Evolutionary conservation across 139 green algal genomes (phyloP).

Genomic region (Eudorina sp.): DNA sequence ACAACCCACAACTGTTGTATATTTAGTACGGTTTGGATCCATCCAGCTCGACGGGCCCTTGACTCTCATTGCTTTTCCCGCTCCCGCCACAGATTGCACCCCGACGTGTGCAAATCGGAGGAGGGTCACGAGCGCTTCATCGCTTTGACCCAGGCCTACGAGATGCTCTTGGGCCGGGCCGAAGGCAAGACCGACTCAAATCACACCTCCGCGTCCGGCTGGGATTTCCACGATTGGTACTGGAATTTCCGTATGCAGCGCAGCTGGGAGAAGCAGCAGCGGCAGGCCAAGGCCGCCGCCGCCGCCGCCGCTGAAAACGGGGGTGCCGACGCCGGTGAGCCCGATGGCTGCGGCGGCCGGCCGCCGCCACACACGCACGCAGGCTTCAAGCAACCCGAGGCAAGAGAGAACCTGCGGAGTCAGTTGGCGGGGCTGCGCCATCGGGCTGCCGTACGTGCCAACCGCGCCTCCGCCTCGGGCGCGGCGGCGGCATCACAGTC

Average conservation of each 20-base stretch:
- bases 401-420: constrained; percentile 32
- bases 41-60: too few species aligned
- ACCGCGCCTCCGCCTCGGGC: neutral
- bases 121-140: constrained; percentile 56
- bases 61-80: too few species aligned
- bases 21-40: too few species aligned
- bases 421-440: constrained; percentile 66
- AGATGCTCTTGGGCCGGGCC: constrained; percentile 51
- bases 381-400: constrained; percentile 28
- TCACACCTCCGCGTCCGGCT: constrained; percentile 24
- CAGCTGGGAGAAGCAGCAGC: constrained; percentile 52
- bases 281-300: neutral
- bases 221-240: constrained; percentile 68
- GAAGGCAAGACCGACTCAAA: constrained; percentile 22
- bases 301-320: neutral
- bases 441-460: constrained; percentile 57
- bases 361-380: neutral
- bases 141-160: constrained; percentile 61
- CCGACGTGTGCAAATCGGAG: constrained; percentile 56
- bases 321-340: neutral
- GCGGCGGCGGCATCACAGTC: neutral
- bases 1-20: too few species aligned
- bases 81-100: constrained; percentile 43
- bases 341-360: neutral
- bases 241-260: constrained; percentile 64